Evolutionary conservation across 2,329 filamentous ascomycete genomes (phyloP).

Genomic region (Cryphonectria nitschkei): DNA sequence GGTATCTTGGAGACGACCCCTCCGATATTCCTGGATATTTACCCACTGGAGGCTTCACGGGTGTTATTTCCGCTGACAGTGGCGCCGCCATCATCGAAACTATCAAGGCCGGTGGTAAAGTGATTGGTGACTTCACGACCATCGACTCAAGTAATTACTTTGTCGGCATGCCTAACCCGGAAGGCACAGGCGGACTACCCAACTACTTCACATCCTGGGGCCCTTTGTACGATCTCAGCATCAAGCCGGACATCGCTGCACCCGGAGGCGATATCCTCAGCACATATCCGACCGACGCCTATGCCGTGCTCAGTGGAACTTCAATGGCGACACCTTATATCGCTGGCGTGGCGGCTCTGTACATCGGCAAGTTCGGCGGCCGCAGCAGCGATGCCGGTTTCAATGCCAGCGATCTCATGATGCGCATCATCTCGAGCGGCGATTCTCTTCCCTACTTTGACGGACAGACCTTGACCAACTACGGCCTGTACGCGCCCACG

Average conservation of each 20-base stretch:
- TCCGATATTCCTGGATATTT: constrained; percentile 22
- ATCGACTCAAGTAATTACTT: constrained; percentile 26
- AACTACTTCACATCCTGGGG: constrained; percentile 46
- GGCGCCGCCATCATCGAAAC: constrained; percentile 31
- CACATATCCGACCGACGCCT: constrained; percentile 41
- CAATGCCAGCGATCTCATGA: constrained; percentile 18
- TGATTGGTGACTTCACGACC: constrained; percentile 30
- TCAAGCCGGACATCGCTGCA: constrained; percentile 44
- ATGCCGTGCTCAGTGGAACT: constrained; percentile 49
- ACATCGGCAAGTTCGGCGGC: constrained; percentile 30
- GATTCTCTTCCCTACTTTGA: constrained; percentile 18
- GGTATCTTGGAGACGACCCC: constrained; percentile 41
- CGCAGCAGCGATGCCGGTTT: constrained; percentile 19
- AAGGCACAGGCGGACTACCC: constrained; percentile 38
- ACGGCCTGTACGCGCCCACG: constrained; percentile 41
- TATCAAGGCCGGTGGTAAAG: constrained; percentile 29
- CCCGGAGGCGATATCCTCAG: constrained; percentile 48
- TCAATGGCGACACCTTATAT: constrained; percentile 52
- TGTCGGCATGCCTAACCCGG: constrained; percentile 31
- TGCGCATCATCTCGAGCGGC: constrained; percentile 18
- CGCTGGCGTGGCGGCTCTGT: constrained; percentile 43
- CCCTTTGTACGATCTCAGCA: constrained; percentile 43
- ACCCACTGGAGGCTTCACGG: constrained; percentile 21
- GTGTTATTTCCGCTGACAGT: constrained; percentile 27
- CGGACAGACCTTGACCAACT: constrained; percentile 17